A percentile compares a stretch with the other conserved stretches of the same genome.
These are phyloP conservation scores for Phytophthora pini DNA, from an alignment of 352 stramenopile genomes.

Conservation along the genomic window DNA sequence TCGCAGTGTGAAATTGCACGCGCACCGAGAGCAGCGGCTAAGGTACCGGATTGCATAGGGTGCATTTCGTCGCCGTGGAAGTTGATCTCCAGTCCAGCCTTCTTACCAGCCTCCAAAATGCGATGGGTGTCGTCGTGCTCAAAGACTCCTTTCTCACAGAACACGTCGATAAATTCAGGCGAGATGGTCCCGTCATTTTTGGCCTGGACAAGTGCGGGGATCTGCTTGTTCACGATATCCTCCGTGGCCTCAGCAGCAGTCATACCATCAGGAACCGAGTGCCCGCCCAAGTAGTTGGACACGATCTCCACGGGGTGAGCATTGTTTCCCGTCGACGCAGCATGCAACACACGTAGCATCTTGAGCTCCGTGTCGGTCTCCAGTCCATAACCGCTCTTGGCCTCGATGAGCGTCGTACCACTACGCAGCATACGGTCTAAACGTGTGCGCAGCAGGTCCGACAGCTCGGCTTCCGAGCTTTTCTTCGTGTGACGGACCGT, in stretches of 20 bases:
- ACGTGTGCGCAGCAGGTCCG: conserved; percentile 50
- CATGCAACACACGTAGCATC: conserved; percentile 84
- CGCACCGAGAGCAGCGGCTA: conserved; percentile 64
- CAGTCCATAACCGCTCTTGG: conserved; percentile 88
- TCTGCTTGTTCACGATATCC: conserved; percentile 80
- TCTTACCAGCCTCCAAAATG: conserved; percentile 72
- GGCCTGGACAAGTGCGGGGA: conserved; percentile 68
- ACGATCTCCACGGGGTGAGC: conserved; percentile 77
- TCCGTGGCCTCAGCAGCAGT: conserved; percentile 64
- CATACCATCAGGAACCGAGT: conserved; percentile 81
- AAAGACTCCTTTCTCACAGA: conserved; percentile 89
- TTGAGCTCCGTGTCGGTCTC: conserved; percentile 85
- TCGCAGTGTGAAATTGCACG: conserved; percentile 80
- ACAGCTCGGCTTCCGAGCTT: conserved; percentile 71
- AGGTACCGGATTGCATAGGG: conserved; percentile 68
- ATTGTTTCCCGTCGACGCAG: conserved; percentile 43
- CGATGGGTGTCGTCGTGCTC: conserved; percentile 77
- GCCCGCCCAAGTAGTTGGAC: conserved; percentile 75
- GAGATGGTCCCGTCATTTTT: conserved; percentile 78
- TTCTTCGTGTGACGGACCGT: conserved; percentile 75
- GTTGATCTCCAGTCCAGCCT: conserved; percentile 79
- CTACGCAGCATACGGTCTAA: conserved; percentile 79
- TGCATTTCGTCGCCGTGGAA: conserved; percentile 88
- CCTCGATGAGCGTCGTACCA: conserved; percentile 81
- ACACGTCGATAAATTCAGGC: conserved; percentile 86